Evolutionary conservation across 345 rosid genomes (phyloP), one percentile per base, ranked within the genome.

Genomic region (Aurinia saxatilis): DNA sequence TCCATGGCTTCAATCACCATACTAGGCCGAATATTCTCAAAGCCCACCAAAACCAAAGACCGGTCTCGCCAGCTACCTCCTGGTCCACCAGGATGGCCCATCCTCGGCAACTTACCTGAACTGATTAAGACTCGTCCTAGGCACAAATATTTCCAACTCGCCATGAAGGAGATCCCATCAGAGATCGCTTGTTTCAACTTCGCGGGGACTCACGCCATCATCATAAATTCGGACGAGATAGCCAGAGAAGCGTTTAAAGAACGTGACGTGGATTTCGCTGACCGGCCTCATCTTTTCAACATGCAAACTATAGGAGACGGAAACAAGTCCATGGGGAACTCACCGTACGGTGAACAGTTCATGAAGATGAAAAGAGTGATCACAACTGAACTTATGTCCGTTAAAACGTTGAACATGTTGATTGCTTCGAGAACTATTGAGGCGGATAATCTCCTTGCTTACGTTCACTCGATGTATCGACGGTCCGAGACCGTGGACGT

Each of bases 341-440:
- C 75, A 8, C 72, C 78, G 1, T 36, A 47, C 21, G 76, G 74
- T 11, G 73, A 71, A 14, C 79, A 72, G 5, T 75, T 76, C 83
- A 66, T 56, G 71, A 79, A 79, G 60, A 81, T 74, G 85, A 67
- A 75, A 65, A 78, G 33, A 44, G 73, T 74, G 42, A 16, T 78
- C 29, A 55, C 63, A 10, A 40, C 73, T 1, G 79, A 78, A 34
- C 7, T 78, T 0, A 6, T 76, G 14, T 65, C 64, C 12, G 46
- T 57, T 2, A 42, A 59, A 17, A 73, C 61, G 31, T 70, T 64
- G 21, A 37, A 40, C 15, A 73, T 66, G 80, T 47, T 78, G 14
- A 70, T 39, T 1, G 21, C 54, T 2, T 61, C 76, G 3, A 72
- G 88, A 72, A 56, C 60, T 42, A 63, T 70, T 11, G 87, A 82